phyloP scores from a whole-genome alignment of 2,329 filamentous ascomycete genomes.

The Teratosphaeria destructans region DNA sequence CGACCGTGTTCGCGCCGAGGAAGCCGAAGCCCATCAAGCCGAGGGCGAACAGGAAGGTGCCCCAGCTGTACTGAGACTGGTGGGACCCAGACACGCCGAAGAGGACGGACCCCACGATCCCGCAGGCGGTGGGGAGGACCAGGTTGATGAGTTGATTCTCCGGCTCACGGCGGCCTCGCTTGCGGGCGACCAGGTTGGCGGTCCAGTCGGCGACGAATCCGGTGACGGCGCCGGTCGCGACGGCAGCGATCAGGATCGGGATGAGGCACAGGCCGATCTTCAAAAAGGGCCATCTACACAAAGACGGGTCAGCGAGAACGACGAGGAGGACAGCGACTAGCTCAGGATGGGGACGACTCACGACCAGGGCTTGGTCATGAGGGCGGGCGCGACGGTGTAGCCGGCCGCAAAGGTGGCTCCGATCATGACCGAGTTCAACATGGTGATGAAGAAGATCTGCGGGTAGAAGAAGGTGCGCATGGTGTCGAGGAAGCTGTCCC shows the following conservation, averaged over 20 bases:
- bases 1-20: constrained; percentile 21
- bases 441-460: constrained; percentile 23
- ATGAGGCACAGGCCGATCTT: constrained; percentile 16
- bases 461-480: constrained; percentile 22
- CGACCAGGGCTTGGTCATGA: constrained; percentile 15
- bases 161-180: constrained; percentile 17
- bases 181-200: constrained; percentile 17
- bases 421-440: constrained; percentile 23
- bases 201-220: constrained; percentile 19
- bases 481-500: constrained; percentile 19
- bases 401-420: constrained; percentile 17
- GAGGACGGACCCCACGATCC: constrained; percentile 17
- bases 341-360: constrained; percentile 3
- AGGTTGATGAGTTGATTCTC: constrained; percentile 22
- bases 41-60: constrained; percentile 18
- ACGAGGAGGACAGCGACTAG: neutral
- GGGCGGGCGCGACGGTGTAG: constrained; percentile 17
- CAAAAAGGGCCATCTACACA: constrained; percentile 13
- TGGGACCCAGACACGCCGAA: constrained; percentile 19
- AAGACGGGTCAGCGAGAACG: neutral
- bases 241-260: constrained; percentile 16
- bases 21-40: constrained; percentile 22
- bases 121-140: constrained; percentile 16
- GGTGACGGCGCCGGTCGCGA: constrained; percentile 14
- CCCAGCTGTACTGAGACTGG: constrained; percentile 14